Percentiles rank a stretch among this genome's conserved stretches.
phyloP scores from a whole-genome alignment of 2,329 filamentous ascomycete species.

The Diplodia sapinea region DNA sequence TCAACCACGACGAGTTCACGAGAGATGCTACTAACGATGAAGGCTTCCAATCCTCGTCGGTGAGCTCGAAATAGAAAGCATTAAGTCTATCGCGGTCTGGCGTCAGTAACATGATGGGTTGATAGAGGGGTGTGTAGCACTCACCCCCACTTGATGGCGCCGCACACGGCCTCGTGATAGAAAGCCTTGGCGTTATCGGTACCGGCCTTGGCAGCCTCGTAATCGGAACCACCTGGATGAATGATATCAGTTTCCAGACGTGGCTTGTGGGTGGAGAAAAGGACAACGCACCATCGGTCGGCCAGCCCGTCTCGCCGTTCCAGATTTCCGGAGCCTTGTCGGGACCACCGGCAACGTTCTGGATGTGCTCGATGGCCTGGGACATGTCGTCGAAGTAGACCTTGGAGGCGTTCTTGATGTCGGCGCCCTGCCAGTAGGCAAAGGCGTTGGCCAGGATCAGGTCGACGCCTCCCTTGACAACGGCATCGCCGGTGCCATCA shows the following conservation, averaged over 20 bases:
- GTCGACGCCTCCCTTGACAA: constrained; percentile 65
- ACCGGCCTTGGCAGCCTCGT: constrained; percentile 65
- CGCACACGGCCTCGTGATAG: constrained; percentile 68
- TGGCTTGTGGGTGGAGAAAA: constrained; percentile 7
- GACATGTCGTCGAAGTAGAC: constrained; percentile 72
- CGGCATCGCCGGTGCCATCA: constrained; percentile 69
- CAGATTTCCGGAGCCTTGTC: constrained; percentile 65
- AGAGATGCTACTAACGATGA: constrained; percentile 43
- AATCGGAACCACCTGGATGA: constrained; percentile 62
- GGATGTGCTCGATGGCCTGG: constrained; percentile 68
- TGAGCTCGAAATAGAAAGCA: constrained; percentile 76
- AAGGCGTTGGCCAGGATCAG: constrained; percentile 72
- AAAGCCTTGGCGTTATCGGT: constrained; percentile 64
- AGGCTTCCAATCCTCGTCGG: constrained; percentile 76
- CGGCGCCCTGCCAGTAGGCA: constrained; percentile 72
- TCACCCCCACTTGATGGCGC: constrained; percentile 66
- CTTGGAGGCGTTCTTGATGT: constrained; percentile 62
- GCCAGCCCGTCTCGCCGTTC: constrained; percentile 73
- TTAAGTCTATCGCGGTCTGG: constrained; percentile 47
- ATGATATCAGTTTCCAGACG: constrained; percentile 32
- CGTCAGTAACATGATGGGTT: background rate
- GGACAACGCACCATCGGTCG: constrained; percentile 54
- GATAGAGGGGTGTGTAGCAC: background rate
- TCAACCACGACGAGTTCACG: no score
- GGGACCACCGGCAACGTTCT: constrained; percentile 60